Evolutionary conservation across 2,329 filamentous ascomycete species (phyloP), one percentile per base, ranked within the genome.

Genomic region (Fusarium oxysporum): DNA sequence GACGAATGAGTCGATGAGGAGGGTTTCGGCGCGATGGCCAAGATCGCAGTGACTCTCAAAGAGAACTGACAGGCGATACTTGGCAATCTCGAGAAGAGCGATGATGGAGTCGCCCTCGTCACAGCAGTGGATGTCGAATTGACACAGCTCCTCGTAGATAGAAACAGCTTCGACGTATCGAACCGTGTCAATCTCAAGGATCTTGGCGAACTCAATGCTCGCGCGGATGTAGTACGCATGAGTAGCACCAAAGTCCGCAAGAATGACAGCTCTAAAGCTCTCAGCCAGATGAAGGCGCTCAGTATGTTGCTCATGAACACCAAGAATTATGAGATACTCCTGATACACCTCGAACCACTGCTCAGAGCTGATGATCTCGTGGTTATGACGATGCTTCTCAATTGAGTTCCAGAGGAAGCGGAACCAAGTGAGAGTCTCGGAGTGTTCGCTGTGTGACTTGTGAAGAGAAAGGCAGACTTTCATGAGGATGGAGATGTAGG

Each of bases 341-440:
- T 63, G 60, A 7, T 60, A 63, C 0, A 63, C 60, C 17, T 63
- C 60, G 8, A 60, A 48, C 43, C 54, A 60, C 30, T 63, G 60
- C 35, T 63, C 60, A 12, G 30, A 21, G 28, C n/a, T 59, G n/a
- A 47, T 35, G 14, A 57, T 21, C 19, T 60, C 60, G 7, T 48
- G 43, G 0, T 48, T 54, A 21, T 63, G 60, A 3, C 54, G 60
- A n/a, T 63, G 60, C 12, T 60, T 63, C 43, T 63, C 60, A 4
- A 60, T 48, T 0, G 60, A 63, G 16, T 40, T 60, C 60, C 54
- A 63, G 1, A 63, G 16, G 9, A 63, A 60, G 4, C 54, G 60
- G 33, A 63, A 63, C 60, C 60, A 60, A 3, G 17, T 40, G 1
- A 63, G 43, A 1, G 60, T 41, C 54, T 60, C 60, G 16, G 30